These are phyloP conservation scores for Trametes gibbosa DNA, from an alignment of 768 basidiomycete species.

Conservation along the genomic window DNA sequence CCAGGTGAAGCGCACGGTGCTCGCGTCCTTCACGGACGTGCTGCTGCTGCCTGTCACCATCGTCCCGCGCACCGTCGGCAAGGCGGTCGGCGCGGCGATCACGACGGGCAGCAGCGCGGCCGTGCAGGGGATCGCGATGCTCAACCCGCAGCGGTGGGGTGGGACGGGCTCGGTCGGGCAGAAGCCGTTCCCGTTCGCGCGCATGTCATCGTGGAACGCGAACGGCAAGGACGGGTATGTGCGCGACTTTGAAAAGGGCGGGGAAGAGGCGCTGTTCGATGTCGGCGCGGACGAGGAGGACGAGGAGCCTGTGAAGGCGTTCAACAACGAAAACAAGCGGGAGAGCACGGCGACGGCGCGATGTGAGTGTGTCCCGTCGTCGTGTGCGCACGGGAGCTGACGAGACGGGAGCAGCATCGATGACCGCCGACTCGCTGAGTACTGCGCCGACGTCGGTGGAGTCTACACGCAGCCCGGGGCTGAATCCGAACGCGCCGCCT, in stretches of 20 bases:
- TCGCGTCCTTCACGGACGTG: constrained; percentile 87
- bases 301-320: constrained; percentile 16
- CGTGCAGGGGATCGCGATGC: constrained; percentile 82
- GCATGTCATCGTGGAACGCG: constrained; percentile 13
- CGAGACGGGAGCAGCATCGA: not conserved
- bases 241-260: constrained; percentile 37
- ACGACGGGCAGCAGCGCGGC: constrained; percentile 74
- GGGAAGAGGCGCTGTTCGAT: constrained; percentile 48
- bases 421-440: constrained; percentile 6
- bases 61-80: constrained; percentile 71
- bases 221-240: constrained; percentile 23
- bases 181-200: constrained; percentile 16
- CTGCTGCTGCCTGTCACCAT: constrained; percentile 94
- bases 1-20: constrained; percentile 86
- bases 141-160: constrained; percentile 87
- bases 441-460: constrained; percentile 6
- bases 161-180: constrained; percentile 33
- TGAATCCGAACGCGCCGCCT: constrained; percentile 15
- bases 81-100: constrained; percentile 61
- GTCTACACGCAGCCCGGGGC: constrained; percentile 2
- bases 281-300: constrained; percentile 43
- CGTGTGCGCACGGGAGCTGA: not conserved
- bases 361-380: constrained; percentile 3
- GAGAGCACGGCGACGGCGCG: constrained; percentile 9
- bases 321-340: constrained; percentile 5